These are phyloP conservation scores for Cystobasidium slooffiae DNA, from an alignment of 1,284 basidiomycete species.

Conservation along the genomic window DNA sequence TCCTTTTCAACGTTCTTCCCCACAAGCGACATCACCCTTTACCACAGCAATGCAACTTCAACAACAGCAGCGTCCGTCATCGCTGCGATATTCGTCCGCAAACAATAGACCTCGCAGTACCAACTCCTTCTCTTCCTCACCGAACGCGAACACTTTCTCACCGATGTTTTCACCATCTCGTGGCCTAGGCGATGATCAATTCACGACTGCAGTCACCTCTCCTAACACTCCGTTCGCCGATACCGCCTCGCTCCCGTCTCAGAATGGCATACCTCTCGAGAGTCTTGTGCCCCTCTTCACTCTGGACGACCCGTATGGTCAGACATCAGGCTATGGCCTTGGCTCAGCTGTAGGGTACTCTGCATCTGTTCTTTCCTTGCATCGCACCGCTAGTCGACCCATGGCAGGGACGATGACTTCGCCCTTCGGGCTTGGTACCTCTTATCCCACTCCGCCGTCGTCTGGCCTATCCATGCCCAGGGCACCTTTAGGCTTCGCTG, in stretches of 20 bases:
- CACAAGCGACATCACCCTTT: constrained; percentile 23
- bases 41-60: neutral
- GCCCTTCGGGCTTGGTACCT: constrained; percentile 5
- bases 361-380: constrained; percentile 36
- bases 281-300: constrained; percentile 39
- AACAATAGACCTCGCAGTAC: neutral
- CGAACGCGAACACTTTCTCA: constrained; percentile 4
- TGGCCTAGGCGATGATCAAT: constrained; percentile 15
- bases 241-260: neutral
- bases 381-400: constrained; percentile 18
- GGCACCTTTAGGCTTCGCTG: constrained; percentile 5
- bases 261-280: constrained; percentile 35
- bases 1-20: constrained; percentile 35
- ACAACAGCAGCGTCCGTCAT: constrained; percentile 20
- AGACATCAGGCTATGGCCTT: constrained; percentile 10
- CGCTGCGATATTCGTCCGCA: constrained; percentile 19
- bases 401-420: neutral
- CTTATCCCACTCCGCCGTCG: constrained; percentile 31
- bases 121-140: constrained; percentile 20
- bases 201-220: neutral
- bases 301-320: constrained; percentile 26
- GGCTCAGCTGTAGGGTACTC: constrained; percentile 34
- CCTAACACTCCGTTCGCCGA: neutral
- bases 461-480: constrained; percentile 31
- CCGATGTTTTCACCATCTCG: constrained; percentile 24